Base-by-base conservation (phyloP, 2,329 filamentous ascomycete genomes). In the Hymenoscyphus occultus region DNA sequence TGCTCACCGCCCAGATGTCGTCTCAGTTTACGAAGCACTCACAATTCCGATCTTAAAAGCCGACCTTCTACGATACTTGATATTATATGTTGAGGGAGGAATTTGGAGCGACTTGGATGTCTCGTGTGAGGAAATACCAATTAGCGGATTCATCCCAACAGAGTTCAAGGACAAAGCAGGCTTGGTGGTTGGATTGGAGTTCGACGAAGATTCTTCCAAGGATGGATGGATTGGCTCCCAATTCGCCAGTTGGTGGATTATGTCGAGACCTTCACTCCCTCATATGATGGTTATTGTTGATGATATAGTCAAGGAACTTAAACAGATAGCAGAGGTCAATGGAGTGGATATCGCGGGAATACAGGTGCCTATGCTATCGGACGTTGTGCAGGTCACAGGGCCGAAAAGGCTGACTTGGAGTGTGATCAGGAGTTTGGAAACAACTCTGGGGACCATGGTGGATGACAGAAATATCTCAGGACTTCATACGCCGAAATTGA, bases 21-120 rank as follows among this genome's bases (percentile, higher is more conserved):
- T 80, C 32, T 70, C 76, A 3, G 71, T 69, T 6, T 79, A 76
- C 63, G 69, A 75, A 42, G 65, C 68, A 0, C 68, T 80, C n/a
- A 65, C 71, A 1, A 71, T 79, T 10, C 75, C 77, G 0, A 80
- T 80, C 42, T 68, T 80, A 22, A 75, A 76, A 63, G 79, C 78
- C 4, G 79, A 81, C 65, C 72, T 80, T n/a, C 71, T 80, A 5
- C 76, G 78, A 5, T 79, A 80, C 59, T 67, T 81, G 5, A 71
- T 80, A n/a, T 67, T 80, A 0, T 76, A 75, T 59, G 71, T 75
- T 3, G 70, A 80, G 59, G 79, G 79, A 0, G 79, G 79, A 1
- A 72, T 79, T n/a, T 81, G 76, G 75, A 77, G 72, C 32, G 79
- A 80, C 56, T 69, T 80, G 9, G 78, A 80, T 64, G 74, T 78